These are phyloP conservation scores for Pecoramyces ruminantium DNA, from an alignment of 192 early-diverging fungal genomes.

Conservation along the genomic window DNA sequence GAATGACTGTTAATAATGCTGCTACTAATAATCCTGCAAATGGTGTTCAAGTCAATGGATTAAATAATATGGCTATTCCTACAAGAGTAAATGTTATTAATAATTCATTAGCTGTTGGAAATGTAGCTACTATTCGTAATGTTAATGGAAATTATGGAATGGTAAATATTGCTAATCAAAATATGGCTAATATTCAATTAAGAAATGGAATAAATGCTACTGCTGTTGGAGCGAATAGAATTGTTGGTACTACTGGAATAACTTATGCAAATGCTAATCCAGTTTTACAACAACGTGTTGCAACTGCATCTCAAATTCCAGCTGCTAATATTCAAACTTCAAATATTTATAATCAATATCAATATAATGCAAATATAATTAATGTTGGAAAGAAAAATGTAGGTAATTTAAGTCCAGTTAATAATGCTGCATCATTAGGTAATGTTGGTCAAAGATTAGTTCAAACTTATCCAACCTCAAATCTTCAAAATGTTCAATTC, in stretches of 20 bases:
- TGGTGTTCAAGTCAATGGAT: not conserved
- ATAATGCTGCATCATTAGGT: not conserved
- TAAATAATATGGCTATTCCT: not conserved
- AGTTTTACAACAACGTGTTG: not conserved
- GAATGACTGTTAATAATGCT: not conserved
- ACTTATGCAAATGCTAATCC: not conserved
- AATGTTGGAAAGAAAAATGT: not conserved
- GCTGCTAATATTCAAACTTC: not conserved
- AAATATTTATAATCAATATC: not conserved
- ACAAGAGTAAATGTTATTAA: not conserved
- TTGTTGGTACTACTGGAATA: not conserved
- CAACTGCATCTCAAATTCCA: not conserved
- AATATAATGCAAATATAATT: not conserved
- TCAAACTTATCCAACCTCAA: not conserved
- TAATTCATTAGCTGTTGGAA: not conserved
- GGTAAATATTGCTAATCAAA: not conserved
- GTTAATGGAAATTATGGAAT: not conserved
- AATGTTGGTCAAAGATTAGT: not conserved
- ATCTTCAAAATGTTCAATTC: not conserved
- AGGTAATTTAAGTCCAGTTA: not conserved
- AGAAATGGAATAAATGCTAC: not conserved
- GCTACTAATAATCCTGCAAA: not conserved
- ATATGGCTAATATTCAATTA: not conserved
- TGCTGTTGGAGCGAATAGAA: not conserved
- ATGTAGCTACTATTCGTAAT: not conserved